Evolutionary conservation across 129 eudicot species (phyloP).

Genomic region (Lactuca sativa): DNA sequence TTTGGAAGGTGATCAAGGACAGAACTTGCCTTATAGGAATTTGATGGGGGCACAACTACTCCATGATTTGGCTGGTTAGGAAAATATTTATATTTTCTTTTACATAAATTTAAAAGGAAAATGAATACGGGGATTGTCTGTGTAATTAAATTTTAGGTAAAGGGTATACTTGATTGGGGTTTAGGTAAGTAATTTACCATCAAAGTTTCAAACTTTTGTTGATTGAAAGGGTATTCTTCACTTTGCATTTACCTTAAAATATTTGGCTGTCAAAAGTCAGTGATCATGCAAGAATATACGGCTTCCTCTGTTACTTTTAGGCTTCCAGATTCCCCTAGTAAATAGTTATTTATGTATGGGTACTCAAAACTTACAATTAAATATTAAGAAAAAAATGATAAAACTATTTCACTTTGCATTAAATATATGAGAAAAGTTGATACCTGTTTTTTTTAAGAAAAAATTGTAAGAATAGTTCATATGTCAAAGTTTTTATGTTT

Average conservation of each 20-base stretch:
- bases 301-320: constrained; percentile 18
- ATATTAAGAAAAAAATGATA: not conserved
- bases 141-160: constrained; percentile 6
- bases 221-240: constrained; percentile 20
- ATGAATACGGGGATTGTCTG: constrained; percentile 21
- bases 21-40: constrained; percentile 76
- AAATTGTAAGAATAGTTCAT: too few relatives aligned
- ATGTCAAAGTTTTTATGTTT: too few relatives aligned
- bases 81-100: constrained; percentile 7
- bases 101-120: constrained; percentile 27
- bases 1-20: constrained; percentile 77
- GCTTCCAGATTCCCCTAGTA: constrained; percentile 16
- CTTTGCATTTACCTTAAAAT: not conserved
- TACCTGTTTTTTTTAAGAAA: too few relatives aligned
- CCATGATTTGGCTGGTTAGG: constrained; percentile 82
- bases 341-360: not conserved
- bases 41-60: constrained; percentile 98
- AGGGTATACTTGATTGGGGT: constrained; percentile 40
- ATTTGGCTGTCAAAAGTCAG: constrained; percentile 7
- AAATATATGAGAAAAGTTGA: too few relatives aligned
- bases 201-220: constrained; percentile 18
- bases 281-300: constrained; percentile 9
- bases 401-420: too few relatives aligned
- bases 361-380: not conserved
- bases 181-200: constrained; percentile 13